Percentiles rank a stretch among this genome's conserved stretches.
These are phyloP conservation scores for Alternaria sp. DNA, from an alignment of 2,329 filamentous ascomycete species.

Conservation along the genomic window DNA sequence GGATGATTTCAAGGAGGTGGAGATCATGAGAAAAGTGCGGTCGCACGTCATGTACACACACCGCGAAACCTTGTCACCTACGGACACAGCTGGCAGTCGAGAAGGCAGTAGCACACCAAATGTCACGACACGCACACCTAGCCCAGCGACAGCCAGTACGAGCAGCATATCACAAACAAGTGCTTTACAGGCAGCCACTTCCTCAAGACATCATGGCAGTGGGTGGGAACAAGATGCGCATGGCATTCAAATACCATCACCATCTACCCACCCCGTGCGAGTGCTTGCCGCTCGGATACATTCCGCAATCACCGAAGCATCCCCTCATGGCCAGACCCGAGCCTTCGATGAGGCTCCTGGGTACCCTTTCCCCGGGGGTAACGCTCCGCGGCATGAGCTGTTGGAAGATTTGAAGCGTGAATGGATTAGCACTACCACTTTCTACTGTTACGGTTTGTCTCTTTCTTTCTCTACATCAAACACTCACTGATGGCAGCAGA, in stretches of 20 bases:
- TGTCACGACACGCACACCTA: slow-evolving; percentile 27
- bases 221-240: slow-evolving; percentile 27
- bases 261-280: slow-evolving; percentile 25
- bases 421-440: slow-evolving; percentile 28
- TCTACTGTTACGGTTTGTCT: slow-evolving; percentile 30
- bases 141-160: slow-evolving; percentile 23
- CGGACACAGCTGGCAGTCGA: slow-evolving; percentile 17
- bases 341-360: slow-evolving; percentile 26
- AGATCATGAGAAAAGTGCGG: slow-evolving; percentile 43
- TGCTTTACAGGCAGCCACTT: slow-evolving; percentile 13
- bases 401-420: slow-evolving; percentile 30
- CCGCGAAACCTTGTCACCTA: slow-evolving; percentile 30
- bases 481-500: slow-evolving; percentile 19
- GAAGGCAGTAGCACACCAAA: slow-evolving; percentile 20
- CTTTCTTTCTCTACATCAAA: no score
- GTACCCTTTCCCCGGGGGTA: slow-evolving; percentile 29
- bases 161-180: slow-evolving; percentile 20
- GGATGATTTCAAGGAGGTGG: slow-evolving; percentile 38
- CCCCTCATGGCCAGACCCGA: slow-evolving; percentile 31
- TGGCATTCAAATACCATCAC: slow-evolving; percentile 24
- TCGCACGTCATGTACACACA: slow-evolving; percentile 49
- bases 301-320: slow-evolving; percentile 25
- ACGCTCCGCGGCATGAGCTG: slow-evolving; percentile 13
- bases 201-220: slow-evolving; percentile 13
- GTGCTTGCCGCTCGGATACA: slow-evolving; percentile 35